A percentile compares a stretch with the other conserved stretches of the same genome.
phyloP scores from a whole-genome alignment of 129 eudicot genomes.

The Pittosporum tobira region DNA sequence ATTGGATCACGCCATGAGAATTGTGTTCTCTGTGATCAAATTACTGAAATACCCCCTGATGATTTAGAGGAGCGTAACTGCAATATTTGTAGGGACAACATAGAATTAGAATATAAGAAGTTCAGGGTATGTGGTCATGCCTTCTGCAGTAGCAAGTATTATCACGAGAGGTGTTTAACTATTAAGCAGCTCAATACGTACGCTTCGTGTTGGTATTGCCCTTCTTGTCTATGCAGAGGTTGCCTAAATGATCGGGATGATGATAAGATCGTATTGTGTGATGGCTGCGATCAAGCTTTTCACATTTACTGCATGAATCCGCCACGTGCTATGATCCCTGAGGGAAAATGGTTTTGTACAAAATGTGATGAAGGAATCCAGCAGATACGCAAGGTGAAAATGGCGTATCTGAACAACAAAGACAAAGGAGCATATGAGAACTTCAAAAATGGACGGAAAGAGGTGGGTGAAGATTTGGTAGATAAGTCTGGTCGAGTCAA shows the following conservation, averaged over 20 bases:
- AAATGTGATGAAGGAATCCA: conserved; percentile 52
- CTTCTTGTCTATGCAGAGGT: conserved; percentile 75
- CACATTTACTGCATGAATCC: conserved; percentile 74
- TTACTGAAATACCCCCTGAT: conserved; percentile 8
- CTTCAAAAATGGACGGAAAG: not conserved
- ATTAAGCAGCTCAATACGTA: conserved; percentile 37
- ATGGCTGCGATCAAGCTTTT: conserved; percentile 85
- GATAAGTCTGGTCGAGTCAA: conserved; percentile 58
- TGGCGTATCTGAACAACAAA: conserved; percentile 21
- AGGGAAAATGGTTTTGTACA: conserved; percentile 72
- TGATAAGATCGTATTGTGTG: conserved; percentile 74
- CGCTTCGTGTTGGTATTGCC: conserved; percentile 82
- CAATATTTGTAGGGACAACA: conserved; percentile 39
- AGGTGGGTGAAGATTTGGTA: conserved; percentile 8
- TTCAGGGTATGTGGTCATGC: conserved; percentile 53
- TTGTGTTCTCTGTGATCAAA: conserved; percentile 52
- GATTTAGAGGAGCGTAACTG: conserved; percentile 31
- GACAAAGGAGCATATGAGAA: not conserved
- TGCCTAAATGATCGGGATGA: conserved; percentile 76
- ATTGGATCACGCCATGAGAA: conserved; percentile 48
- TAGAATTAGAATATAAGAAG: conserved; percentile 29
- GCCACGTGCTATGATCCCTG: conserved; percentile 42
- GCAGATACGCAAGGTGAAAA: conserved; percentile 39
- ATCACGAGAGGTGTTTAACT: conserved; percentile 61
- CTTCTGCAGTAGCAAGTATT: conserved; percentile 51